Base-by-base conservation (phyloP, 2,329 filamentous ascomycete species). In the Chalaropsis ovoidea region DNA sequence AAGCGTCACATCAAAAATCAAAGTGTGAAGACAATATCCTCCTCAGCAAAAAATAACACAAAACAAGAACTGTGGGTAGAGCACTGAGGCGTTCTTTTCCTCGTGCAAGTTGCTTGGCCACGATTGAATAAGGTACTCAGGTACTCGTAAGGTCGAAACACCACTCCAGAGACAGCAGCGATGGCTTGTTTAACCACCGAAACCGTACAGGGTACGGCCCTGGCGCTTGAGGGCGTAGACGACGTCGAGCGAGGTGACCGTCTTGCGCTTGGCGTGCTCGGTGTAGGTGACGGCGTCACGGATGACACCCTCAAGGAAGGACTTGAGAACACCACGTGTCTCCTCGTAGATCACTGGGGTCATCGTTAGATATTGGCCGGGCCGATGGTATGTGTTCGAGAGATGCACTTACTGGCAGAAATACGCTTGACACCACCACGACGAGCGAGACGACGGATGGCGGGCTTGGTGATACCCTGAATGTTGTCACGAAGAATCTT, bases 381-480 rank as follows among this genome's bases (percentile, higher is more conserved):
- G 19, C 7, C 7, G 24, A 47, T 2, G 19, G 8, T 5, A 11
- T 54, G 24, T 19, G 11, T 27, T 47, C 2, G 15, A 22, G 24
- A 22, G 17, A 0, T 4, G 60, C 1, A 64, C 65, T 64, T 62
- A 67, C 61, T 95, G 77, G 92, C 92, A 75, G 91, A 96, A 76
- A 96, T 96, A 95, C 92, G 92, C 90, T 96, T 96, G 84, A 96
- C 92, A 93, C 92, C 92, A 80, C 92, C 92, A 94, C 92, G 91
- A 81, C 92, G 92, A 71, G 92, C 92, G 77, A 96, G 91, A 95
- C 92, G 92, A 75, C 92, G 88, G 80, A 96, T 96, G 74, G 92
- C 92, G 74, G 92, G 92, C 89, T 96, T 96, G 76, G 92, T 96
- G 77, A 96, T 96, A 81, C 92, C 92, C 83, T 96, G 92, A 77